phyloP scores from a whole-genome alignment of 441 rosid species.

The Hura crepitans region DNA sequence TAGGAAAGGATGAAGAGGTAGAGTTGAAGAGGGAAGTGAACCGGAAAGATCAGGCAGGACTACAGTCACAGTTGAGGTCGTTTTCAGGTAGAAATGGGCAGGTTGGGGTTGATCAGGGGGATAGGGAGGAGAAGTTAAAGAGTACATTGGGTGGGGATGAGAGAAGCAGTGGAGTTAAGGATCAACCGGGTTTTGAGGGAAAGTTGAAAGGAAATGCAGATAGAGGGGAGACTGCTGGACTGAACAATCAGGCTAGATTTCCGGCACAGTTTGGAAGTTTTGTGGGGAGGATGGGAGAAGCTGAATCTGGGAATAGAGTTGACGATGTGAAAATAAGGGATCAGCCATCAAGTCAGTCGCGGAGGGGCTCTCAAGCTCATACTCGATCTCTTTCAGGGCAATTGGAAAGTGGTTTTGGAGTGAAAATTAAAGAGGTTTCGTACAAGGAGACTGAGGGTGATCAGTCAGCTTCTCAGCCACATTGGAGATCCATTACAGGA shows the following conservation, averaged over 20 bases:
- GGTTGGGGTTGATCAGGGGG: slow-evolving; percentile 33
- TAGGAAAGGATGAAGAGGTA: slow-evolving; percentile 38
- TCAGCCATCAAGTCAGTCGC: slow-evolving; percentile 30
- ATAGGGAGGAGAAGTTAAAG: slow-evolving; percentile 39
- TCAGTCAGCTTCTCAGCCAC: slow-evolving; percentile 34
- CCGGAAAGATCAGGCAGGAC: slow-evolving; percentile 37
- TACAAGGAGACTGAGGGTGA: slow-evolving; percentile 38
- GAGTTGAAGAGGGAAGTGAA: slow-evolving; percentile 36
- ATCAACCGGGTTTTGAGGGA: slow-evolving; percentile 31
- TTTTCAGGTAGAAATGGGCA: slow-evolving; percentile 33
- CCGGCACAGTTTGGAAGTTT: slow-evolving; percentile 28
- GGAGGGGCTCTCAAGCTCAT: slow-evolving; percentile 49
- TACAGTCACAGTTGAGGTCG: slow-evolving; percentile 28
- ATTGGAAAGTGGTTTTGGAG: slow-evolving; percentile 49
- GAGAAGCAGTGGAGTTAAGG: slow-evolving; percentile 31
- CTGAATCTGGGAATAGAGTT: slow-evolving; percentile 31
- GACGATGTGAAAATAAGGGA: slow-evolving; percentile 37
- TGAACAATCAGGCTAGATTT: slow-evolving; percentile 31
- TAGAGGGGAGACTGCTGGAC: slow-evolving; percentile 27
- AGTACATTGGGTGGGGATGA: slow-evolving; percentile 33
- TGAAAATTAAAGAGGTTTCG: slow-evolving; percentile 37
- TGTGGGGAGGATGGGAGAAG: slow-evolving; percentile 32
- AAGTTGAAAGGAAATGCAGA: slow-evolving; percentile 31
- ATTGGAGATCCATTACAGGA: slow-evolving; percentile 35
- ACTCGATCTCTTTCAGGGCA: slow-evolving; percentile 52